Conservation (phyloP, 495 filamentous ascomycete genomes). For the Penicillium parvum region DNA sequence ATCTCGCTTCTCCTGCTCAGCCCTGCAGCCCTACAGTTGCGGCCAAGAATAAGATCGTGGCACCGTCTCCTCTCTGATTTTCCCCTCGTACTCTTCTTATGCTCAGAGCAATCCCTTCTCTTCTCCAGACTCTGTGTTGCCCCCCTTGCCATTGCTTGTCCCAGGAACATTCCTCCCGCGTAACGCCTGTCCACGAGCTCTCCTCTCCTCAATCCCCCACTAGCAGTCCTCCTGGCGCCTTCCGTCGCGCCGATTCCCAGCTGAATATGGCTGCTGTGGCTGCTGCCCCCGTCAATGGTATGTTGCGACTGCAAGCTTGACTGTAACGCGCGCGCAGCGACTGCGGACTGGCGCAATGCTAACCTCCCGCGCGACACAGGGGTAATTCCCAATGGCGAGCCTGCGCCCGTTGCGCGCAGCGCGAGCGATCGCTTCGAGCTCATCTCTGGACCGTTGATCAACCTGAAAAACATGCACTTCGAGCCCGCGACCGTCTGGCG, state of each 20-base stretch:
- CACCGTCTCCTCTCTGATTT: slow-evolving; percentile 1
- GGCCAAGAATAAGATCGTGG: no score
- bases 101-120: background rate
- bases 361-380: slow-evolving; percentile 3
- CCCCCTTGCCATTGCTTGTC: background rate
- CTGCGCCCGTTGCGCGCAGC: slow-evolving; percentile 4
- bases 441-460: slow-evolving; percentile 75
- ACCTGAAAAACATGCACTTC: slow-evolving; percentile 77
- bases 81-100: slow-evolving; percentile 2
- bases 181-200: slow-evolving; percentile 11
- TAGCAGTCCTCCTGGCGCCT: background rate
- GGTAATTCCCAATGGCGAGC: slow-evolving; percentile 17
- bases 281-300: slow-evolving; percentile 15
- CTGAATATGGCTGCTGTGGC: slow-evolving; percentile 11
- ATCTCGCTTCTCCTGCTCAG: slow-evolving; percentile 21
- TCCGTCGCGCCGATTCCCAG: slow-evolving; percentile 5
- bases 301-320: background rate
- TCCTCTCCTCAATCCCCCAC: background rate
- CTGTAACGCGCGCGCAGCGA: slow-evolving; percentile 3
- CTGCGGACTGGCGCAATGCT: slow-evolving; percentile 1
- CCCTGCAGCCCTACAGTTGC: slow-evolving; percentile 27
- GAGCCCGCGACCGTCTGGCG: slow-evolving; percentile 57
- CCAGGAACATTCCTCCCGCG: slow-evolving; percentile 1
- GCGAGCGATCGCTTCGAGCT: slow-evolving; percentile 33
- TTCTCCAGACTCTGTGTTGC: background rate